Evolutionary conservation across 805 yeast species (phyloP), one percentile per base, ranked within the genome.

Genomic region (Candida cerambycidarum): DNA sequence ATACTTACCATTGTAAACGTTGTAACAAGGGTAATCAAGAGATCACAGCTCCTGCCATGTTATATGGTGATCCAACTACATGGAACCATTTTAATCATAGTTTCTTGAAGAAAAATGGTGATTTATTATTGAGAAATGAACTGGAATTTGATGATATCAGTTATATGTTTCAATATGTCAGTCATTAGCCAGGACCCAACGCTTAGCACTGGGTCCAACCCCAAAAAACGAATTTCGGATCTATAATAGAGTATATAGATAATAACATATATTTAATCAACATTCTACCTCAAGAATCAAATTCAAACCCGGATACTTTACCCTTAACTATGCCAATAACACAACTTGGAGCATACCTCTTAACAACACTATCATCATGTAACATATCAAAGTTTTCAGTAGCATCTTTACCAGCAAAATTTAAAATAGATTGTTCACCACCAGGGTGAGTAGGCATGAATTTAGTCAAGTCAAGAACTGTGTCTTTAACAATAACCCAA

Each of bases 61-160:
- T 93, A 25, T 93, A 93, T 59, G 99, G 99, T 50, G 99, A 93
- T 63, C 87, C 98, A 0, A 93, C 97, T 0, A 83, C 97, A 0
- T 92, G 99, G 99, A 92, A 93, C 60, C 99, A 93, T 66, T 72
- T 87, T 44, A 77, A 82, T 46, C 86, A 76, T 46, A 75, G 69
- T 3, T 79, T 76, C 2, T 68, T 93, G 56, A 67, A 61, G 19
- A 64, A 67, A 24, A 86, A 90, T 15, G 86, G 89, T 53, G 99
- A 93, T 58, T 75, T 79, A 46, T 66, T 93, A 39, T 67, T 93
- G 46, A 76, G 79, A 50, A 89, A 85, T 55, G 99, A 93, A 59
- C 66, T 74, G 14, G 74, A 77, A 15, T 76, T 75, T 52, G 74
- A 79, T 29, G 89, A 86, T 37, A 80, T 93, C 15, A 78, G 89